Evolutionary conservation across 2,329 filamentous ascomycete genomes (phyloP).

Genomic region (Alternaria consortialis): DNA sequence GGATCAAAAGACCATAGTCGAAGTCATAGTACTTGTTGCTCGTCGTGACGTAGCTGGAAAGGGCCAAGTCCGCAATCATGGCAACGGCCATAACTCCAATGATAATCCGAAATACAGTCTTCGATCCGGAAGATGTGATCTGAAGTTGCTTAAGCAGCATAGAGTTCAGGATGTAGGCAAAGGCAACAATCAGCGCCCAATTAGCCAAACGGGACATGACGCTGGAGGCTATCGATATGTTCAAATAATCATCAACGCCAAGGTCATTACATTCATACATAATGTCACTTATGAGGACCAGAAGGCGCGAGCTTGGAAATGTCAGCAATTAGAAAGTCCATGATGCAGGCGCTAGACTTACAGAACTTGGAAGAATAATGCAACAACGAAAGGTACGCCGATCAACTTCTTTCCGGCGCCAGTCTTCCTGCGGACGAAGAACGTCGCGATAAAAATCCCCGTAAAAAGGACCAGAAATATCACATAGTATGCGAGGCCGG

Average conservation of each 20-base stretch:
- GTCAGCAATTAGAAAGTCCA: background rate
- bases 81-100: slow-evolving; percentile 33
- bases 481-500: slow-evolving; percentile 28
- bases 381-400: slow-evolving; percentile 25
- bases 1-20: background rate
- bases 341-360: slow-evolving; percentile 18
- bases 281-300: slow-evolving; percentile 21
- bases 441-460: slow-evolving; percentile 25
- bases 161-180: slow-evolving; percentile 36
- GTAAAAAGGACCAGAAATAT: slow-evolving; percentile 29
- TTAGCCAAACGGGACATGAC: slow-evolving; percentile 32
- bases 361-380: slow-evolving; percentile 27
- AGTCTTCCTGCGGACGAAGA: slow-evolving; percentile 28
- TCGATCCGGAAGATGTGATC: slow-evolving; percentile 15
- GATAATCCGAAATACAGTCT: slow-evolving; percentile 19
- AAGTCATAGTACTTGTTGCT: slow-evolving; percentile 10
- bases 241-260: slow-evolving; percentile 4
- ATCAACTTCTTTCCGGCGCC: slow-evolving; percentile 32
- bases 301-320: slow-evolving; percentile 16
- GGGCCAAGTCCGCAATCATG: slow-evolving; percentile 17
- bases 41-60: slow-evolving; percentile 23
- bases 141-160: slow-evolving; percentile 33
- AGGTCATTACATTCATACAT: slow-evolving; percentile 23
- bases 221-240: slow-evolving; percentile 22
- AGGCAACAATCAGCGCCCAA: slow-evolving; percentile 36